Evolutionary conservation across 2,329 filamentous ascomycete genomes (phyloP).

Genomic region (Aphanoascus verrucosus): DNA sequence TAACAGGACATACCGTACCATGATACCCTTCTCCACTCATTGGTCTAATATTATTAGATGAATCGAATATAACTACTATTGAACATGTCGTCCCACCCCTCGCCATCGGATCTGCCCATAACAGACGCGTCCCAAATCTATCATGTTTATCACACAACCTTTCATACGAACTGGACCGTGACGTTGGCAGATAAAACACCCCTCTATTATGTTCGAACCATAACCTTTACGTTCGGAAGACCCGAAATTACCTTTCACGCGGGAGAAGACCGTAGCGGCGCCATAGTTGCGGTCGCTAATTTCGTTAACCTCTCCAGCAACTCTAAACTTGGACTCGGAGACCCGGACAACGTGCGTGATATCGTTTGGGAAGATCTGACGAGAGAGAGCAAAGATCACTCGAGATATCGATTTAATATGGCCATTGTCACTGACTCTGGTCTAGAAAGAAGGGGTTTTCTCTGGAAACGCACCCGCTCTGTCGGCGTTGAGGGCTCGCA

Average conservation of each 20-base stretch:
- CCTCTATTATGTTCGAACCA: constrained; percentile 23
- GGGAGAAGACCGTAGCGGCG: constrained; percentile 20
- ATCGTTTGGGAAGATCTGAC: constrained; percentile 26
- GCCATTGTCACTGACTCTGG: constrained; percentile 13
- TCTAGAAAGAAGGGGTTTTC: constrained; percentile 17
- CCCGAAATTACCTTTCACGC: constrained; percentile 28
- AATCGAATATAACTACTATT: background rate
- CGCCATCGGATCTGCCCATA: background rate
- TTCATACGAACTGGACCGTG: constrained; percentile 11
- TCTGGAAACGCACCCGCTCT: constrained; percentile 27
- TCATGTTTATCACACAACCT: constrained; percentile 9
- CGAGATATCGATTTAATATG: constrained; percentile 24
- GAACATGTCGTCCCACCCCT: background rate
- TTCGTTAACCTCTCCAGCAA: constrained; percentile 27
- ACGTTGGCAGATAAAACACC: constrained; percentile 12
- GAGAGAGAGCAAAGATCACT: constrained; percentile 19
- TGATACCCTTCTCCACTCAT: too few relatives aligned
- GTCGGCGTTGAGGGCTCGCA: constrained; percentile 22
- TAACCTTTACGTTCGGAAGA: constrained; percentile 23
- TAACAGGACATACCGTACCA: too few relatives aligned
- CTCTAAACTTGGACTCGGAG: constrained; percentile 26
- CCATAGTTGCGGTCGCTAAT: constrained; percentile 25
- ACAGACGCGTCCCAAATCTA: constrained; percentile 11
- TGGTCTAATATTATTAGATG: background rate
- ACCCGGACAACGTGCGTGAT: constrained; percentile 18